These are phyloP conservation scores for Auricularia heimuer DNA, from an alignment of 768 basidiomycete species.

Conservation along the genomic window DNA sequence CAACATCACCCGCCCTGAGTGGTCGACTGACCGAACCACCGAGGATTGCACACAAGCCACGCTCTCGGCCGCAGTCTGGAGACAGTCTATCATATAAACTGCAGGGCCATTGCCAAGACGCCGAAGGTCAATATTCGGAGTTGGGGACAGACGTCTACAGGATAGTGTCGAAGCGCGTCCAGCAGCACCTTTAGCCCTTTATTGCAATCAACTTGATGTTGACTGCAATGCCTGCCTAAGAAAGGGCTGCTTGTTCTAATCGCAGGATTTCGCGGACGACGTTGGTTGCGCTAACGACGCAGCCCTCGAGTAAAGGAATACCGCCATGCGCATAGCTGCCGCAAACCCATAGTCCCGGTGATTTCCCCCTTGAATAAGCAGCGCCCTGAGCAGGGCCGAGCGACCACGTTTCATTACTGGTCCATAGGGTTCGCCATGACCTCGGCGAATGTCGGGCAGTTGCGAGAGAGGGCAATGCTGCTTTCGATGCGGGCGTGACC, in stretches of 20 bases:
- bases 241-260: neutral
- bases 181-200: neutral
- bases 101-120: neutral
- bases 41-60: neutral
- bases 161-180: neutral
- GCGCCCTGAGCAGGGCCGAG: constrained; percentile 48
- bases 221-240: neutral
- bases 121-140: neutral
- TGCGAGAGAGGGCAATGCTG: constrained; percentile 39
- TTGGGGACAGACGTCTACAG: neutral
- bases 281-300: constrained; percentile 60
- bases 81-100: neutral
- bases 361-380: constrained; percentile 22
- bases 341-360: constrained; percentile 54
- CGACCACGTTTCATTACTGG: constrained; percentile 18
- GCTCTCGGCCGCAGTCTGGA: neutral
- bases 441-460: constrained; percentile 10
- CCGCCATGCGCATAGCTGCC: constrained; percentile 64
- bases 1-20: neutral
- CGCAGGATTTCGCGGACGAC: constrained; percentile 24
- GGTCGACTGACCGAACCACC: neutral
- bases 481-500: constrained; percentile 39
- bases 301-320: constrained; percentile 72
- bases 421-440: constrained; percentile 37
- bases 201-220: neutral